Evolutionary conservation across 2,329 filamentous ascomycete genomes (phyloP).

Genomic region (Dactylellina leptospora): DNA sequence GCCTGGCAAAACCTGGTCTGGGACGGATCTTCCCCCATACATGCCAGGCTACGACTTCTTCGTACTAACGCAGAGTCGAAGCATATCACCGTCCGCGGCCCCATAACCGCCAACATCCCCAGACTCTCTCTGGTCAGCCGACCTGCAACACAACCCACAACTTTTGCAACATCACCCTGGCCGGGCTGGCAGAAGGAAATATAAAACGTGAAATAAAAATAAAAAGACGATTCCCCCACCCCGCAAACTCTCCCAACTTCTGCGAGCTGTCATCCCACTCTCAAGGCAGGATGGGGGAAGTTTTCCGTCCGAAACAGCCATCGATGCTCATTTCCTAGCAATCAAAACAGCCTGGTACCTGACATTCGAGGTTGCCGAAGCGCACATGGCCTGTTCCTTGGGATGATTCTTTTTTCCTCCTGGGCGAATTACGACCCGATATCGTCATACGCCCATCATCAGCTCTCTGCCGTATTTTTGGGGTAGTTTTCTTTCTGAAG

Average conservation of each 20-base stretch:
- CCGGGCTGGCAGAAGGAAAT: conserved; percentile 32
- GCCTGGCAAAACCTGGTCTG: background rate
- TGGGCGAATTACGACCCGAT: conserved; percentile 39
- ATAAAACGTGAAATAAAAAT: conserved; percentile 11
- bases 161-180: conserved; percentile 33
- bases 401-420: conserved; percentile 9
- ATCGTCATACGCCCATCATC: conserved; percentile 49
- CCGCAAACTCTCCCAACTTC: background rate
- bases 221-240: background rate
- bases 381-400: conserved; percentile 3
- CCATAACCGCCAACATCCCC: conserved; percentile 17
- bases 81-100: background rate
- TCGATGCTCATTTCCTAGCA: conserved; percentile 47
- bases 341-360: conserved; percentile 44
- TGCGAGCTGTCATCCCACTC: conserved; percentile 40
- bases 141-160: conserved; percentile 49
- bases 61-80: background rate
- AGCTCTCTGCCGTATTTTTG: background rate
- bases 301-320: conserved; percentile 30
- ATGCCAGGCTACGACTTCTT: too few species aligned
- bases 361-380: conserved; percentile 37
- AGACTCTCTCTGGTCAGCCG: conserved; percentile 15
- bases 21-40: too few species aligned
- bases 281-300: conserved; percentile 20
- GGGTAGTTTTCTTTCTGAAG: background rate